Conservation (phyloP, 129 eudicot genomes). For the Flaveria sonorensis region DNA sequence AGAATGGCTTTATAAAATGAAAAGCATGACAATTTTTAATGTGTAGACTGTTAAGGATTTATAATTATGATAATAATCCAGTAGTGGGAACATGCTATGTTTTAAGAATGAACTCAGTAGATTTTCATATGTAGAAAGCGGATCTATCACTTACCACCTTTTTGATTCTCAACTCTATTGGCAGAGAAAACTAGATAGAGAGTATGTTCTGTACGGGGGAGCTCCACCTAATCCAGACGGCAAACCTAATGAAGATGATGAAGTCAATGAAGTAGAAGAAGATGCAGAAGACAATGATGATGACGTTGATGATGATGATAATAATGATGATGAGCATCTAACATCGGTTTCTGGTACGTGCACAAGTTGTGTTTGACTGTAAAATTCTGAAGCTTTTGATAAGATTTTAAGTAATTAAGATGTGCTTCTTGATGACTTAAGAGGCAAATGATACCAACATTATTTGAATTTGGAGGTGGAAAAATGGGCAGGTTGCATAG, state of each 20-base stretch:
- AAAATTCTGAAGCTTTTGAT: slow-evolving; percentile 3
- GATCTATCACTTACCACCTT: not conserved
- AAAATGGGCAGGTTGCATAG: not conserved
- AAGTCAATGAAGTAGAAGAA: slow-evolving; percentile 45
- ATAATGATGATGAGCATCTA: slow-evolving; percentile 46
- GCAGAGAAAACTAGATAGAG: slow-evolving; percentile 87
- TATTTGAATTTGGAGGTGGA: slow-evolving; percentile 11
- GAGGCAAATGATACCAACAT: slow-evolving; percentile 12
- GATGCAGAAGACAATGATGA: slow-evolving; percentile 26
- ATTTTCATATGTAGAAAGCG: too few relatives aligned
- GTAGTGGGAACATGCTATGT: not conserved
- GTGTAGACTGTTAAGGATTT: not conserved
- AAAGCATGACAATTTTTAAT: too few relatives aligned
- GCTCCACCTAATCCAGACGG: slow-evolving; percentile 54
- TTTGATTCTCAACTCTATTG: slow-evolving; percentile 8
- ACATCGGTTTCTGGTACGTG: slow-evolving; percentile 68
- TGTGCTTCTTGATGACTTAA: slow-evolving; percentile 8
- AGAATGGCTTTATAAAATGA: too few relatives aligned
- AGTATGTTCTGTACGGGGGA: slow-evolving; percentile 67
- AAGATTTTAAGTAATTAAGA: not conserved
- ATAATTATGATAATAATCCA: not conserved
- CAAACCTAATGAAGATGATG: slow-evolving; percentile 47
- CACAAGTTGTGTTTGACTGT: not conserved
- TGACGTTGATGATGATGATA: slow-evolving; percentile 46
- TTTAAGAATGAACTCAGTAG: not conserved